A percentile compares a stretch with the other conserved stretches of the same genome.
phyloP scores from a whole-genome alignment of 345 rosid species.

The Eucalyptus caleyi region DNA sequence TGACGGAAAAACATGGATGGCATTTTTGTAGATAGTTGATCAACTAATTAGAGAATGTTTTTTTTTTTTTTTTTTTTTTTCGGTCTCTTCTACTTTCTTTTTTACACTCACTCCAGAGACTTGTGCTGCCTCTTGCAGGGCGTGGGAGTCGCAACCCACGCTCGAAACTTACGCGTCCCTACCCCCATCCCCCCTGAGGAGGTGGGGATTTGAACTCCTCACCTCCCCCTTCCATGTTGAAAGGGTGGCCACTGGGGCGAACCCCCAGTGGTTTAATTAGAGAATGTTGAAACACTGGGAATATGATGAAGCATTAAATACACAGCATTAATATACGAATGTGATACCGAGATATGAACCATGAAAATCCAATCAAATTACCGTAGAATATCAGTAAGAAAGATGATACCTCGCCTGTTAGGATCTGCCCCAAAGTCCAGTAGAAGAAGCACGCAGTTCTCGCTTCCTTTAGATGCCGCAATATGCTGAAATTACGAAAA shows the following conservation, averaged over 20 bases:
- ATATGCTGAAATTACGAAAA: slow-evolving; percentile 38
- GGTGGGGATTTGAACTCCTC: no score
- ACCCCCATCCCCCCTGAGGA: no score
- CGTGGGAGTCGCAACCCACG: no score
- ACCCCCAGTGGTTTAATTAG: no score
- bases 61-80: no score
- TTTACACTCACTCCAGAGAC: no score
- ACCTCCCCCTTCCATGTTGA: no score
- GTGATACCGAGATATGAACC: neutral
- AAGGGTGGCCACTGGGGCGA: no score
- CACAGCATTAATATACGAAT: neutral
- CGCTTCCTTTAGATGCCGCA: slow-evolving; percentile 68
- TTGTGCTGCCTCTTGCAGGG: no score
- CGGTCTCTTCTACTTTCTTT: no score
- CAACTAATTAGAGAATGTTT: no score
- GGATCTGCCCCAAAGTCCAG: slow-evolving; percentile 58
- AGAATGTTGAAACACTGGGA: neutral
- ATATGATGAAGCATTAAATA: neutral
- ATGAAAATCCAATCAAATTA: neutral
- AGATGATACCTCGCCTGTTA: slow-evolving; percentile 47
- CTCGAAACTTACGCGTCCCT: no score
- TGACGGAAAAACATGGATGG: neutral
- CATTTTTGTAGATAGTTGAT: neutral
- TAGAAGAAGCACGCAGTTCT: slow-evolving; percentile 62
- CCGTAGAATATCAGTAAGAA: neutral